These are phyloP conservation scores for Coniochaeta hoffmannii DNA, from an alignment of 2,329 filamentous ascomycete species.

Conservation along the genomic window DNA sequence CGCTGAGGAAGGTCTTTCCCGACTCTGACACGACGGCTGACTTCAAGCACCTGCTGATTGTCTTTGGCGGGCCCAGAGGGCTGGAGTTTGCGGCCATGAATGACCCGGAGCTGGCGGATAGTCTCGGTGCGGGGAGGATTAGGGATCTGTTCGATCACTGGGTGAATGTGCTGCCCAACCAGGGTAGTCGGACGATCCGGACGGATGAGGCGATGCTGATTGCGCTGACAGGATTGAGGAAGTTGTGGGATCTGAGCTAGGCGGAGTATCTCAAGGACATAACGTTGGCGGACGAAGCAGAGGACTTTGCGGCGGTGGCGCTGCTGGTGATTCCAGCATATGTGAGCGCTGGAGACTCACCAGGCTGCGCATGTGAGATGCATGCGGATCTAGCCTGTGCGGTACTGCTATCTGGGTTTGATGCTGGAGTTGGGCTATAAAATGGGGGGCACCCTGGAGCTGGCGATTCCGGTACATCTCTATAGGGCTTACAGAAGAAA, in stretches of 20 bases:
- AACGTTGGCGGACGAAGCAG: neutral
- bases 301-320: neutral
- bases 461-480: neutral
- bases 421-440: neutral
- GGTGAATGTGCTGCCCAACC: conserved; percentile 73
- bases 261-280: neutral
- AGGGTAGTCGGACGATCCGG: conserved; percentile 74
- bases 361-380: no score
- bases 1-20: conserved; percentile 39
- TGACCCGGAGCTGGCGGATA: conserved; percentile 45
- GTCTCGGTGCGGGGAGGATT: conserved; percentile 56
- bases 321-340: neutral
- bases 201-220: conserved; percentile 81
- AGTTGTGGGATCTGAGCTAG: conserved; percentile 38
- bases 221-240: conserved; percentile 61
- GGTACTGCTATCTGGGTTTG: no score
- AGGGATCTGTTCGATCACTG: conserved; percentile 74
- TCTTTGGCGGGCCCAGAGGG: conserved; percentile 75
- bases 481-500: neutral
- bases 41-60: conserved; percentile 68
- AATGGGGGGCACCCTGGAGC: neutral
- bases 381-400: no score
- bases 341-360: neutral
- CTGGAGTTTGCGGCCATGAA: conserved; percentile 68
- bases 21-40: conserved; percentile 27